Evolutionary conservation across 306 rosid species (phyloP).

Genomic region (Carpinus viminea): DNA sequence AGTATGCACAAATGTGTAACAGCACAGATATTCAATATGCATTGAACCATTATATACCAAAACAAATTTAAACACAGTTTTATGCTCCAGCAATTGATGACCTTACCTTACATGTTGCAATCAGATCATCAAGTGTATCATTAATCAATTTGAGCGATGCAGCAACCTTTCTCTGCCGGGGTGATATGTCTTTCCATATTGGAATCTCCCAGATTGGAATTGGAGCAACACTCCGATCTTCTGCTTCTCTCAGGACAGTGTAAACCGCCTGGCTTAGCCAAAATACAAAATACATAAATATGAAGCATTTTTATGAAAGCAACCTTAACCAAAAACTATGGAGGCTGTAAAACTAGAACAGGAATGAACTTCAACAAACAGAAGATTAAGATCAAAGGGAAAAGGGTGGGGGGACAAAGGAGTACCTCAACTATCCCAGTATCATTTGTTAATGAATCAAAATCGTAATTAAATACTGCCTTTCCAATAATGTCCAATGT

Average conservation of each 20-base stretch:
- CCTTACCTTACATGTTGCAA: slow-evolving; percentile 89
- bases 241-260: slow-evolving; percentile 93
- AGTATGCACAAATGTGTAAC: not conserved
- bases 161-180: slow-evolving; percentile 77
- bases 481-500: slow-evolving; percentile 92
- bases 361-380: slow-evolving; percentile 9
- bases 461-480: slow-evolving; percentile 96
- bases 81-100: slow-evolving; percentile 24
- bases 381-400: slow-evolving; percentile 14
- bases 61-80: slow-evolving; percentile 11
- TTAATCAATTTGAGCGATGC: slow-evolving; percentile 88
- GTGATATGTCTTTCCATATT: slow-evolving; percentile 96
- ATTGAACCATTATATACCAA: not conserved
- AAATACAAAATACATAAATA: slow-evolving; percentile 31
- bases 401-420: slow-evolving; percentile 19
- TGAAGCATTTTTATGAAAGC: slow-evolving; percentile 26
- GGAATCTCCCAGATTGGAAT: slow-evolving; percentile 97
- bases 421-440: slow-evolving; percentile 91
- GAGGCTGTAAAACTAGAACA: slow-evolving; percentile 23
- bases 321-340: slow-evolving; percentile 21
- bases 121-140: slow-evolving; percentile 69
- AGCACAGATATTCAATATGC: not conserved
- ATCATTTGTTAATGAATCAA: slow-evolving; percentile 86
- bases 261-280: slow-evolving; percentile 87
- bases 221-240: slow-evolving; percentile 86